Base-by-base conservation (phyloP, 2,329 filamentous ascomycete species). In the Calycina herbarum region DNA sequence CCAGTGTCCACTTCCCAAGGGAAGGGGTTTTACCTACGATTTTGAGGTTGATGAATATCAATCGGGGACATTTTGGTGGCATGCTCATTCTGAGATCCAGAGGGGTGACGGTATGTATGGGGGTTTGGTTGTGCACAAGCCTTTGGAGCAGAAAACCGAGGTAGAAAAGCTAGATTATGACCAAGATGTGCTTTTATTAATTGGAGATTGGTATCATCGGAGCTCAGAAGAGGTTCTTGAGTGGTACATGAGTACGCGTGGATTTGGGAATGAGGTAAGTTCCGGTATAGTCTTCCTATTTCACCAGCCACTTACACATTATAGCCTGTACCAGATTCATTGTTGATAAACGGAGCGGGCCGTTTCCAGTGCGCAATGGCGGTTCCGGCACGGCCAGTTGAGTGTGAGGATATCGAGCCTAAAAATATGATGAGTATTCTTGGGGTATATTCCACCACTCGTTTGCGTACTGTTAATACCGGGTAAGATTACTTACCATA, bases 151-250 rank as follows among this genome's bases (percentile, higher is more conserved):
- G 7, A 61, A 69, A n/a, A 61, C 69, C 5, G 59, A 66, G 6
- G 68, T 59, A 56, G 33, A 31, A 0, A 4, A 11, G 2, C 73
- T 72, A 64, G 59, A 62, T 1, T 79, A 78, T 63, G 73, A 78
- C 3, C 75, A 78, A 48, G 82, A 83, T 56, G 59, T 80, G 10
- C 67, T 83, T 13, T 72, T 84, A n/a, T 71, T 83, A 15, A 73
- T 82, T 45, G 81, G 81, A 6, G 82, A 83, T 68, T 83, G 81
- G 81, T 83, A 83, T 69, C 81, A 83, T 71, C 74, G 76, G 15
- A 70, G 76, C 27, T 78, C 79, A 1, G 67, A 69, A 5, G 76
- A 82, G 20, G 77, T 82, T 40, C 71, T 82, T 7, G 75, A 72
- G 5, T 81, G 79, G 77, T 83, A 81, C 66, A 76, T 78, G 70